These are phyloP conservation scores for Ceratorhiza oryzae-sativae DNA, from an alignment of 1,284 basidiomycete species.

Conservation along the genomic window DNA sequence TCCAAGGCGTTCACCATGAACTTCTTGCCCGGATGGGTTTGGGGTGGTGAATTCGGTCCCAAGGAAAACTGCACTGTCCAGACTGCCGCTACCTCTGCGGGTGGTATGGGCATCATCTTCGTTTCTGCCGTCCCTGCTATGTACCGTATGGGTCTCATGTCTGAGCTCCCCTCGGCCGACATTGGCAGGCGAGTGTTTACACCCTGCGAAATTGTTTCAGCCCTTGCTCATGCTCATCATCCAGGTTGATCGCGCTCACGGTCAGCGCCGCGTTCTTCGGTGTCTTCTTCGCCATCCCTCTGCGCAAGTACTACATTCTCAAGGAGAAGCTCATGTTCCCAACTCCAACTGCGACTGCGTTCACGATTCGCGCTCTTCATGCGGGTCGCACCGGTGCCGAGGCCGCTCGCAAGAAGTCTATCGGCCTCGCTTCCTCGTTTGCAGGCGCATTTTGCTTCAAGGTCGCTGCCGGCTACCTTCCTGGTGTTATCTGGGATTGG, in stretches of 20 bases:
- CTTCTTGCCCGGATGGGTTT: constrained; percentile 56
- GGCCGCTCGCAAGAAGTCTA: constrained; percentile 65
- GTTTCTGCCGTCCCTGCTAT: constrained; percentile 72
- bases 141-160: constrained; percentile 63
- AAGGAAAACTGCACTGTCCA: constrained; percentile 72
- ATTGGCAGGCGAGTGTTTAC: constrained; percentile 50
- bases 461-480: constrained; percentile 66
- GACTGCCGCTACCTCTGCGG: constrained; percentile 55
- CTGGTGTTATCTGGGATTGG: constrained; percentile 68
- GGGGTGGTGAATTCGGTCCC: constrained; percentile 68
- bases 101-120: constrained; percentile 64
- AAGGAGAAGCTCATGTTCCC: constrained; percentile 74
- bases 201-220: background rate
- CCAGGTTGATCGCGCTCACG: constrained; percentile 63
- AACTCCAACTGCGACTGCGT: constrained; percentile 72
- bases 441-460: constrained; percentile 60
- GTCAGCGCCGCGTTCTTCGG: constrained; percentile 68
- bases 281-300: constrained; percentile 68
- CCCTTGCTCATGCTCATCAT: background rate
- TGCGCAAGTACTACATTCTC: constrained; percentile 71
- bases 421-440: constrained; percentile 61
- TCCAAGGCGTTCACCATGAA: constrained; percentile 52
- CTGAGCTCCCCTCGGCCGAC: constrained; percentile 58
- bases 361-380: constrained; percentile 70
- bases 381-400: constrained; percentile 59